Percentiles rank a stretch among this genome's conserved stretches.
Evolutionary conservation across 495 filamentous ascomycete genomes (phyloP).

Genomic region (Oidiodendron maius): DNA sequence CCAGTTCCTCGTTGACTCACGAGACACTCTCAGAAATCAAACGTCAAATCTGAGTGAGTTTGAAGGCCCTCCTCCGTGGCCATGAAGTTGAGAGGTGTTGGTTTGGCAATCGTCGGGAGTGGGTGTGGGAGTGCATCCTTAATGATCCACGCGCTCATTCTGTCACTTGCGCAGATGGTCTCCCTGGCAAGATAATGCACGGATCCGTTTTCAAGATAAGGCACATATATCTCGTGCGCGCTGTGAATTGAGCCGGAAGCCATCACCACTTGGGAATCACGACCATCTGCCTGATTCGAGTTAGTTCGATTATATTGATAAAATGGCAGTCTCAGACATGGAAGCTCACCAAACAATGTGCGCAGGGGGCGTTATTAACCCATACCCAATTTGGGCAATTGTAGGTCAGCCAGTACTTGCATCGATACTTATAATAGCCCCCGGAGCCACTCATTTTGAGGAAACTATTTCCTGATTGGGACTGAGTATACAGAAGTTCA

Average conservation of each 20-base stretch:
- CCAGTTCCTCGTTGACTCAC: too few relatives aligned
- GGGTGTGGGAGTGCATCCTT: slow-evolving; percentile 15
- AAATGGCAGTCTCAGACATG: not conserved
- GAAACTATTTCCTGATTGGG: slow-evolving; percentile 24
- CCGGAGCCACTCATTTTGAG: slow-evolving; percentile 48
- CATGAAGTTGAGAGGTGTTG: too few relatives aligned
- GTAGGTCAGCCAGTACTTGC: slow-evolving; percentile 53
- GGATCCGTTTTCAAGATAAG: slow-evolving; percentile 35
- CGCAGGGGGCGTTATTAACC: slow-evolving; percentile 51
- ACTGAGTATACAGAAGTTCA: not conserved
- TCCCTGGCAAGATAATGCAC: slow-evolving; percentile 41
- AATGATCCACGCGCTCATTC: slow-evolving; percentile 19
- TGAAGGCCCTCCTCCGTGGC: too few relatives aligned
- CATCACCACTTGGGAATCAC: slow-evolving; percentile 32
- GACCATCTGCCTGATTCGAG: slow-evolving; percentile 34
- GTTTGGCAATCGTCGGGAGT: slow-evolving; percentile 17
- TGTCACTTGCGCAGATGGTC: slow-evolving; percentile 26
- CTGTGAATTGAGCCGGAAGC: slow-evolving; percentile 19
- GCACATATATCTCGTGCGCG: slow-evolving; percentile 32
- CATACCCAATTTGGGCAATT: slow-evolving; percentile 58
- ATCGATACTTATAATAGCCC: slow-evolving; percentile 55
- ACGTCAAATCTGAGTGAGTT: too few relatives aligned
- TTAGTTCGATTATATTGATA: slow-evolving; percentile 2
- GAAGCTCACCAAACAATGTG: slow-evolving; percentile 47
- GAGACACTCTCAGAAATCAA: too few relatives aligned